Percentiles rank a stretch among this genome's conserved stretches.
Evolutionary conservation across 2,329 filamentous ascomycete species (phyloP).

Genomic region (Thelonectria blattea): DNA sequence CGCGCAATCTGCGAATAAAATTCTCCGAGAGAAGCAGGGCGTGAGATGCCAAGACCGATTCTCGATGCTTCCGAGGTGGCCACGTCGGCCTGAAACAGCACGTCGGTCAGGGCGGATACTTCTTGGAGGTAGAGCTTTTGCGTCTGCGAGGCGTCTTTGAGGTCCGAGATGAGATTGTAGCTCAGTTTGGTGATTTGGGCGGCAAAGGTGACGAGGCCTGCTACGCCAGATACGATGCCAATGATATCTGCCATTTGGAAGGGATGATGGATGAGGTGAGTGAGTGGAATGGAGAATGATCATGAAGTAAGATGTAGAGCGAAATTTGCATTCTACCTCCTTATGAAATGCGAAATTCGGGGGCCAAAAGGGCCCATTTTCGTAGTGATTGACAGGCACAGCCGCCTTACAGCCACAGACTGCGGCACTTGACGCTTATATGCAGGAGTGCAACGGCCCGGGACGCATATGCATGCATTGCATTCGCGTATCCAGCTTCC

Average conservation of each 20-base stretch:
- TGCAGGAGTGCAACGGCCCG: not conserved
- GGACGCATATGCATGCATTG: too few relatives aligned
- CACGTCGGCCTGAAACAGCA: not conserved
- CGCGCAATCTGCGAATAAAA: conserved; percentile 1
- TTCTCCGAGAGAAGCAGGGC: conserved; percentile 4
- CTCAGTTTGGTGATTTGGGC: conserved; percentile 5
- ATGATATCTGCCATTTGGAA: conserved; percentile 6
- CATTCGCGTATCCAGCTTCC: too few relatives aligned
- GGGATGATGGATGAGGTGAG: not conserved
- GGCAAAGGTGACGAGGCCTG: conserved; percentile 1
- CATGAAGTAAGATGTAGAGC: too few relatives aligned
- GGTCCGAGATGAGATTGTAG: conserved; percentile 2
- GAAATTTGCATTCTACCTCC: too few relatives aligned
- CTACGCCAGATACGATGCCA: not conserved
- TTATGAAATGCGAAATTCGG: too few relatives aligned
- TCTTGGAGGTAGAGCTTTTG: conserved; percentile 10
- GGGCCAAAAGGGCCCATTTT: too few relatives aligned
- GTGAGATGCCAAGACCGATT: not conserved
- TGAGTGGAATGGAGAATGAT: too few relatives aligned
- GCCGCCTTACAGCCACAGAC: not conserved
- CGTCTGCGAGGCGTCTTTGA: not conserved
- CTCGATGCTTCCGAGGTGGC: conserved; percentile 1
- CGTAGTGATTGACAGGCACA: not conserved
- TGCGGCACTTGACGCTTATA: not conserved
- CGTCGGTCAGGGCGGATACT: conserved; percentile 3